phyloP scores from a whole-genome alignment of 73 alveolate species.

The Paramecium sexaurelia region DNA sequence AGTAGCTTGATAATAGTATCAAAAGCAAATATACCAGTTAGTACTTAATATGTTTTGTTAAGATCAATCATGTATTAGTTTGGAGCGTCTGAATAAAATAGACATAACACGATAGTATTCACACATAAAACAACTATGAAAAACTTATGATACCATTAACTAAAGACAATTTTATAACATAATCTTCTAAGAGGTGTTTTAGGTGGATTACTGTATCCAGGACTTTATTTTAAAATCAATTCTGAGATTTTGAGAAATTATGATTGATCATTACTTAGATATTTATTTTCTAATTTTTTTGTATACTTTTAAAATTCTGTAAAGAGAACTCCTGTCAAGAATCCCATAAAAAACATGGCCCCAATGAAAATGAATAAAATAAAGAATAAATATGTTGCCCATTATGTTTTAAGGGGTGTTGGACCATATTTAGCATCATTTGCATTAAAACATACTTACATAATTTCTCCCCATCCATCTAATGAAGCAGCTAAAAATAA shows the following conservation, averaged over 20 bases:
- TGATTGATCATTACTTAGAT: constrained; percentile 8
- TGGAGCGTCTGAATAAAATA: neutral
- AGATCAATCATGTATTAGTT: neutral
- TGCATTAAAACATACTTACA: constrained; percentile 48
- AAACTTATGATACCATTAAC: neutral
- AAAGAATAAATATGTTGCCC: constrained; percentile 54
- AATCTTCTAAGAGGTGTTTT: constrained; percentile 11
- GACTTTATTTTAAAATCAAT: constrained; percentile 3
- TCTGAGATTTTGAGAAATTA: constrained; percentile 26
- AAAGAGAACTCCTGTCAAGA: constrained; percentile 1
- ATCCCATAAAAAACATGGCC: constrained; percentile 55
- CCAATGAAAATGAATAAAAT: constrained; percentile 53
- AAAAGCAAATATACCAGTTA: neutral
- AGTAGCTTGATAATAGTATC: neutral
- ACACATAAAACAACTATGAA: neutral
- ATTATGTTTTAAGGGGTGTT: neutral
- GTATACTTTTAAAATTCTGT: constrained; percentile 46
- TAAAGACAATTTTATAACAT: neutral
- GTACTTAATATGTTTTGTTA: neutral
- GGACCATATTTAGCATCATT: constrained; percentile 26
- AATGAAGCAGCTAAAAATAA: constrained; percentile 4
- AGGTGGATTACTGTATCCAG: constrained; percentile 22
- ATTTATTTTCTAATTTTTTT: constrained; percentile 6
- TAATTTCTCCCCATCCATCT: constrained; percentile 45
- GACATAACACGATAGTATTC: neutral